These are phyloP conservation scores for Podospora pseudoanserina DNA, from an alignment of 495 filamentous ascomycete species.

Conservation along the genomic window DNA sequence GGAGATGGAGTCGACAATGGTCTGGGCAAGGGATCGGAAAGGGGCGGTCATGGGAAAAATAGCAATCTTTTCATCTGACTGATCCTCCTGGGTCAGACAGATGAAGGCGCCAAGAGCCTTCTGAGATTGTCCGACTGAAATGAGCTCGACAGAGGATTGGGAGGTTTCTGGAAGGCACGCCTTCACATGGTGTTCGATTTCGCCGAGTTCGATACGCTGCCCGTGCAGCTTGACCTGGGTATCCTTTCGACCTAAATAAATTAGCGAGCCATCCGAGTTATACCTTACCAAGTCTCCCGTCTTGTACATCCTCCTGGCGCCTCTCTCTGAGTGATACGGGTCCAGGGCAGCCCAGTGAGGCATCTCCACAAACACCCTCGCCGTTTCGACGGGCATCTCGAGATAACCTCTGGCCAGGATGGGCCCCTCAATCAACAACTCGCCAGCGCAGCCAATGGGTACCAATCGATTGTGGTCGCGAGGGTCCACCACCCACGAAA, in stretches of 20 bases:
- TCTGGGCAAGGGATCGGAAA: conserved; percentile 8
- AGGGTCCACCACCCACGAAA: conserved; percentile 57
- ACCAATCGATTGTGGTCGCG: conserved; percentile 53
- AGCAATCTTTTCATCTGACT: background rate
- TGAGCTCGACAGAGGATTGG: conserved; percentile 20
- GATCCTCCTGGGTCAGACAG: background rate
- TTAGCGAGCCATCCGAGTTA: conserved; percentile 49
- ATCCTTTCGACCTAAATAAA: conserved; percentile 43
- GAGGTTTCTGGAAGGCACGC: conserved; percentile 17
- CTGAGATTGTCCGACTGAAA: conserved; percentile 2
- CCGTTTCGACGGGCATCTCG: conserved; percentile 58
- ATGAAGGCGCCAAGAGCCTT: conserved; percentile 24
- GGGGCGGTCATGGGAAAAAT: conserved; percentile 18
- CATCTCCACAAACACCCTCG: conserved; percentile 44
- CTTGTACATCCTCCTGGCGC: conserved; percentile 46
- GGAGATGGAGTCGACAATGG: conserved; percentile 3
- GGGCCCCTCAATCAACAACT: conserved; percentile 69
- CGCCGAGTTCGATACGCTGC: conserved; percentile 42
- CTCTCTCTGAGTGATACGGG: conserved; percentile 7
- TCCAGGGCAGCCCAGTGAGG: conserved; percentile 17
- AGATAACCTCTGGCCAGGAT: conserved; percentile 60
- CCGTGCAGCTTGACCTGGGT: conserved; percentile 41
- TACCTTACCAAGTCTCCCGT: conserved; percentile 59
- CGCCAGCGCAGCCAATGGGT: conserved; percentile 66
- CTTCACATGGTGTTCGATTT: conserved; percentile 57